phyloP scores from a whole-genome alignment of 495 filamentous ascomycete genomes.

The Trichoderma virens region DNA sequence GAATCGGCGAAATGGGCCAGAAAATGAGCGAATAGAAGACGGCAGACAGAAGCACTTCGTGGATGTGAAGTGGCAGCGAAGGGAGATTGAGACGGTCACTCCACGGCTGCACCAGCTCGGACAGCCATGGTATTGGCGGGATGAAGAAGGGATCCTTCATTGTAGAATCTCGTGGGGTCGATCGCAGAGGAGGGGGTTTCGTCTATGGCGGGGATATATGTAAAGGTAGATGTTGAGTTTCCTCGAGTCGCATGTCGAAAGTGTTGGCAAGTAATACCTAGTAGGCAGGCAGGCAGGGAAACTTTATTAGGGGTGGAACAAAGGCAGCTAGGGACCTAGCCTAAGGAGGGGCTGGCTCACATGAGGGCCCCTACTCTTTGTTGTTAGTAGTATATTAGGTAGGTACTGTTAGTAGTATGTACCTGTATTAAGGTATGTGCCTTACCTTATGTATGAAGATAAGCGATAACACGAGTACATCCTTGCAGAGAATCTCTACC shows the following conservation, averaged over 20 bases:
- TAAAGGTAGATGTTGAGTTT: too few relatives aligned
- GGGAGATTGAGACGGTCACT: conserved; percentile 53
- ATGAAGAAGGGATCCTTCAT: conserved; percentile 71
- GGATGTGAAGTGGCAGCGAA: conserved; percentile 74
- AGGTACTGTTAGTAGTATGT: too few relatives aligned
- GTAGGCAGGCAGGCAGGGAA: too few relatives aligned
- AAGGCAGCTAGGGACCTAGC: too few relatives aligned
- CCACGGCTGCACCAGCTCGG: conserved; percentile 46
- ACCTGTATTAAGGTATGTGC: too few relatives aligned
- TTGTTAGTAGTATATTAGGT: too few relatives aligned
- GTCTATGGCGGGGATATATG: background rate
- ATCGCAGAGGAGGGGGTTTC: background rate
- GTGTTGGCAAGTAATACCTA: too few relatives aligned
- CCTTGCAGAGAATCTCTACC: too few relatives aligned
- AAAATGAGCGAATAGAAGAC: conserved; percentile 70
- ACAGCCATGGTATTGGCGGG: conserved; percentile 46
- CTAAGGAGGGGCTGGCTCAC: too few relatives aligned
- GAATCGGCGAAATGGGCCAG: conserved; percentile 60
- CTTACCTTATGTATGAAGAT: background rate
- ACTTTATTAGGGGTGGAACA: too few relatives aligned
- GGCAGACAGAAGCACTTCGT: conserved; percentile 75
- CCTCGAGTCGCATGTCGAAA: too few relatives aligned
- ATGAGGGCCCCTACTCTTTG: too few relatives aligned
- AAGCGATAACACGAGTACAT: background rate
- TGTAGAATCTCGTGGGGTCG: background rate